Conservation (phyloP, 83 land plant species). For the Picea abies region DNA sequence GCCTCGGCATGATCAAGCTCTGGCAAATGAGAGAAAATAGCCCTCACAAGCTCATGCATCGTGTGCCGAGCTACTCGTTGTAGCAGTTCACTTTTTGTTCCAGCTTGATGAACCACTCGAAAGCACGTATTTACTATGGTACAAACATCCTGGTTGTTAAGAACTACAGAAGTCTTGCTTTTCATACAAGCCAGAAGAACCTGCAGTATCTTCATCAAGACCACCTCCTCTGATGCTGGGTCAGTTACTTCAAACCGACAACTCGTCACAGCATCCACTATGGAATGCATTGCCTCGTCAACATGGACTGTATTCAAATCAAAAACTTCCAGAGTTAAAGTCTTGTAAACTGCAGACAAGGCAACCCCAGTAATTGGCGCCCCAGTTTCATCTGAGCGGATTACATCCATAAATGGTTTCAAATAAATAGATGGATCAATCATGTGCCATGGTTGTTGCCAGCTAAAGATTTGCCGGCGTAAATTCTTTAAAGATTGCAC, state of each 20-base stretch:
- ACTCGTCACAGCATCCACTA: slow-evolving; percentile 96
- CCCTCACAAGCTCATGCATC: slow-evolving; percentile 95
- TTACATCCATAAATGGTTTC: slow-evolving; percentile 90
- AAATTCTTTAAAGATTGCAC: slow-evolving; percentile 77
- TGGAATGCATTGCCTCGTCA: slow-evolving; percentile 82
- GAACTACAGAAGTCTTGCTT: slow-evolving; percentile 64
- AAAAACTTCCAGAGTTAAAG: slow-evolving; percentile 79
- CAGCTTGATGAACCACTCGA: slow-evolving; percentile 97
- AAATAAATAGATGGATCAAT: slow-evolving; percentile 83
- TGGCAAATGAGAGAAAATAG: slow-evolving; percentile 81
- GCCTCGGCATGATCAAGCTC: slow-evolving; percentile 47
- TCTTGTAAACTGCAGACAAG: slow-evolving; percentile 88
- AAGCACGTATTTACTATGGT: slow-evolving; percentile 94
- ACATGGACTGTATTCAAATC: slow-evolving; percentile 70
- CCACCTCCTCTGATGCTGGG: slow-evolving; percentile 96
- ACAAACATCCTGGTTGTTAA: slow-evolving; percentile 93
- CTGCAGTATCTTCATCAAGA: slow-evolving; percentile 95
- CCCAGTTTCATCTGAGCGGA: slow-evolving; percentile 95
- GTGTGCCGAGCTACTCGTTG: slow-evolving; percentile 94
- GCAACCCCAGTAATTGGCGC: slow-evolving; percentile 94
- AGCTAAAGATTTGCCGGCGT: slow-evolving; percentile 74
- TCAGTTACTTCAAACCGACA: slow-evolving; percentile 97
- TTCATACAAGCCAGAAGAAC: slow-evolving; percentile 92
- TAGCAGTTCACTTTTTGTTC: slow-evolving; percentile 83
- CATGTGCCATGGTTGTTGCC: slow-evolving; percentile 72